These are phyloP conservation scores for Tremellales sp. DNA, from an alignment of 1,284 basidiomycete genomes.

Conservation along the genomic window DNA sequence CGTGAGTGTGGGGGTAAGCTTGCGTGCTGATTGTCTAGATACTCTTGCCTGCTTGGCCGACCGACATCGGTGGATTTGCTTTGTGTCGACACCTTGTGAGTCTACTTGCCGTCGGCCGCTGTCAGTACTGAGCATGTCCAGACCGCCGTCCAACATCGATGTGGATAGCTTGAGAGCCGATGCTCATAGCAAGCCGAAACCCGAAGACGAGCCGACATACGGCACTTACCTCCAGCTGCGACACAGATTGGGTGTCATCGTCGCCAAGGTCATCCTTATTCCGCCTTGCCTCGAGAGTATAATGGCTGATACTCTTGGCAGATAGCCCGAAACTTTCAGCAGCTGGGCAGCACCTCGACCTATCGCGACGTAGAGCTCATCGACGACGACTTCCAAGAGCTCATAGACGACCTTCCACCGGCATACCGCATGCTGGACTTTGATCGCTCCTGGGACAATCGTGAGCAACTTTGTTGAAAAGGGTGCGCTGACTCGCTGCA, in stretches of 20 bases:
- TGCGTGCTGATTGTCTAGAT: conserved; percentile 45
- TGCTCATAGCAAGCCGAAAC: conserved; percentile 34
- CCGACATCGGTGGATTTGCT: conserved; percentile 58
- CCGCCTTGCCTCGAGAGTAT: background rate
- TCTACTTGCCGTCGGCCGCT: background rate
- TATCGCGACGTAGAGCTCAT: conserved; percentile 77
- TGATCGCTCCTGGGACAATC: conserved; percentile 31
- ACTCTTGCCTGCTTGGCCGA: conserved; percentile 82
- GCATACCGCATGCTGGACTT: conserved; percentile 26
- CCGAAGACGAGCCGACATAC: conserved; percentile 59
- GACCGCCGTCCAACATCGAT: conserved; percentile 69
- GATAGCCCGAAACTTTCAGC: conserved; percentile 88
- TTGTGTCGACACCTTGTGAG: conserved; percentile 51
- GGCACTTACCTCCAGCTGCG: conserved; percentile 85
- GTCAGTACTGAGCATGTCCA: conserved; percentile 1
- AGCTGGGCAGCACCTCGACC: conserved; percentile 67
- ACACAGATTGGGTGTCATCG: conserved; percentile 76
- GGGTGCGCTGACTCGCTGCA: conserved; percentile 7
- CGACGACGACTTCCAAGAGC: conserved; percentile 76
- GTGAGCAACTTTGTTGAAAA: conserved; percentile 14
- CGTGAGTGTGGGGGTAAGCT: conserved; percentile 15
- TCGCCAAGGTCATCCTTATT: conserved; percentile 57
- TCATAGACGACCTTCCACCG: conserved; percentile 68
- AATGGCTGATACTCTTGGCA: background rate
- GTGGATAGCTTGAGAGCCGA: conserved; percentile 54